Conservation (phyloP, 495 filamentous ascomycete species). For the Hypoxylon perforatum region DNA sequence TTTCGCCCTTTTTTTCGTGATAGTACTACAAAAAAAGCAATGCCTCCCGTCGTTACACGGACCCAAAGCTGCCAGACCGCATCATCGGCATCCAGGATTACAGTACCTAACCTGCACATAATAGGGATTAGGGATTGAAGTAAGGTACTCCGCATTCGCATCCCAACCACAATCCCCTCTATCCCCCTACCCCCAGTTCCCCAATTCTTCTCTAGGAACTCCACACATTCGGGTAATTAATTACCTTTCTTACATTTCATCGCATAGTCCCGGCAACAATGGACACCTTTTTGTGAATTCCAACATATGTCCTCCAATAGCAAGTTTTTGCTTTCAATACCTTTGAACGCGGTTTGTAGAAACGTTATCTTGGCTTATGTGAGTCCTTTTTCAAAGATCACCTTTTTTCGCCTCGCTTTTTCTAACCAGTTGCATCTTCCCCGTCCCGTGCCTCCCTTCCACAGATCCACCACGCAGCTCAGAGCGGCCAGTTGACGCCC, state of each 20-base stretch:
- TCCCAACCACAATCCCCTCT: neutral
- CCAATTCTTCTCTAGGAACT: slow-evolving; percentile 32
- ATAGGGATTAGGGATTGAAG: neutral
- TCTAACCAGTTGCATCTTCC: slow-evolving; percentile 13
- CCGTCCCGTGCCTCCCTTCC: slow-evolving; percentile 13
- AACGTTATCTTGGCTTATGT: neutral
- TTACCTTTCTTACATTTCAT: neutral
- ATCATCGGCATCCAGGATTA: neutral
- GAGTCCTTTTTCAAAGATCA: neutral
- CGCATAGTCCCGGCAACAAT: slow-evolving; percentile 2
- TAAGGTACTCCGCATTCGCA: slow-evolving; percentile 36
- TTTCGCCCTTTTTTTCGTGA: too few species aligned
- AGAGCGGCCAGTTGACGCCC: neutral
- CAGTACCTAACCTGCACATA: neutral
- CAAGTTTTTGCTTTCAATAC: neutral
- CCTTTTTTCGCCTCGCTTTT: slow-evolving; percentile 2
- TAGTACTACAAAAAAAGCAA: too few species aligned
- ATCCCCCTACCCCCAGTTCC: slow-evolving; percentile 23
- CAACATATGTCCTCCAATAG: slow-evolving; percentile 13
- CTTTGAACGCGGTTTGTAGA: neutral
- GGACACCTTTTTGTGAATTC: neutral
- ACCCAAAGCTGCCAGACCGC: neutral
- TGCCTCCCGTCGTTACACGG: slow-evolving; percentile 9
- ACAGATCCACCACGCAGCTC: slow-evolving; percentile 19
- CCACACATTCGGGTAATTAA: slow-evolving; percentile 42